These are phyloP conservation scores for Rhizopogon parksii DNA, from an alignment of 1,284 basidiomycete genomes.

Conservation along the genomic window DNA sequence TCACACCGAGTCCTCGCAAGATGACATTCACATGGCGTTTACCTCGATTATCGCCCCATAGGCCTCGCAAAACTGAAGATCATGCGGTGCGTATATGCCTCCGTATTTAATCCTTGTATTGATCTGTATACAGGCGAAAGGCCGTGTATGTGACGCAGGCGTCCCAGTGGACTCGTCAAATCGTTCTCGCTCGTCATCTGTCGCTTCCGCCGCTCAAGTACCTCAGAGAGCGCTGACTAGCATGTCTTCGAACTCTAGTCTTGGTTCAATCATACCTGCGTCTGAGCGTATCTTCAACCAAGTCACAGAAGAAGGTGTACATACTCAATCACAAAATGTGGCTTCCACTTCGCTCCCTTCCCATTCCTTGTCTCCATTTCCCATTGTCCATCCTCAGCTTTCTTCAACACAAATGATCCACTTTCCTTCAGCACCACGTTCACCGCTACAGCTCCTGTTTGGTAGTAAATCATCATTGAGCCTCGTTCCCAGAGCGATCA, in stretches of 20 bases:
- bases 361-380: slow-evolving; percentile 9
- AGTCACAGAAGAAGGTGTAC: slow-evolving; percentile 6
- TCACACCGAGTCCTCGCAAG: slow-evolving; percentile 19
- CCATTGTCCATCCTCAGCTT: background rate
- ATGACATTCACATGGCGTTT: slow-evolving; percentile 25
- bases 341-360: slow-evolving; percentile 1
- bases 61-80: slow-evolving; percentile 8
- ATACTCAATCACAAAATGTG: slow-evolving; percentile 2
- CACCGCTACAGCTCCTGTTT: slow-evolving; percentile 7
- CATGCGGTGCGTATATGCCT: background rate
- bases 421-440: background rate
- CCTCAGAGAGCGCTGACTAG: background rate
- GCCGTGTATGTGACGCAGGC: background rate
- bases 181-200: slow-evolving; percentile 1
- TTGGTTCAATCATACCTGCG: slow-evolving; percentile 24
- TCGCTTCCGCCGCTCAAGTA: background rate
- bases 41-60: slow-evolving; percentile 22
- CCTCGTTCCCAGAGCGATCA: background rate
- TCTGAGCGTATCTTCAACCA: slow-evolving; percentile 23
- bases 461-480: slow-evolving; percentile 6
- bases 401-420: slow-evolving; percentile 1
- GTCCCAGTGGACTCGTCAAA: background rate
- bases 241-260: slow-evolving; percentile 22
- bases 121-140: background rate
- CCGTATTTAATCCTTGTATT: background rate